Conservation (phyloP, 768 basidiomycete genomes). For the Neoboletus subvelutipes region DNA sequence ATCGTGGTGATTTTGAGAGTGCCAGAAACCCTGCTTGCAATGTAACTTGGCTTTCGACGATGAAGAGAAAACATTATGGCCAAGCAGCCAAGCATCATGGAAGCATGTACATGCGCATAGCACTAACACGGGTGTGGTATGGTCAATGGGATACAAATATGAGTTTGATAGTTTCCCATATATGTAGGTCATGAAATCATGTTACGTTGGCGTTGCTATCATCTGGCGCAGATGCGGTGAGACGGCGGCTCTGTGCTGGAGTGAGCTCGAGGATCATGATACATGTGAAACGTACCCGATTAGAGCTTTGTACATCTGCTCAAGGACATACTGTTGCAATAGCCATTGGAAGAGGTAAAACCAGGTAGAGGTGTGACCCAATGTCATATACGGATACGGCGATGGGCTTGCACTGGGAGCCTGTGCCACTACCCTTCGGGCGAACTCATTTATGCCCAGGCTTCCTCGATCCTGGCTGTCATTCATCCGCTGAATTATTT, state of each 20-base stretch:
- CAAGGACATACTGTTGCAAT: slow-evolving; percentile 25
- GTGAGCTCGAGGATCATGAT: background rate
- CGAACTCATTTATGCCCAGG: slow-evolving; percentile 54
- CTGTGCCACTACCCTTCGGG: slow-evolving; percentile 48
- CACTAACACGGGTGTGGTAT: background rate
- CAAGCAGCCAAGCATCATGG: no score
- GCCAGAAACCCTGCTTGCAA: background rate
- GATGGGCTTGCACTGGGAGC: slow-evolving; percentile 49
- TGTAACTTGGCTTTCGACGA: background rate
- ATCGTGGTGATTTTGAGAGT: background rate
- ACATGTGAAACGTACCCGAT: slow-evolving; percentile 12
- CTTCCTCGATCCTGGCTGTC: slow-evolving; percentile 48
- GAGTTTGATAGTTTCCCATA: background rate
- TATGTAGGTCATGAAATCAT: background rate
- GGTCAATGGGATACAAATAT: background rate
- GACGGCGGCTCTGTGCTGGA: background rate
- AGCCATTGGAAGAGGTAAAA: slow-evolving; percentile 24
- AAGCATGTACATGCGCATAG: background rate
- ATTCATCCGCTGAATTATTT: slow-evolving; percentile 54
- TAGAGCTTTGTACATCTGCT: slow-evolving; percentile 9
- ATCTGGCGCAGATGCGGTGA: background rate
- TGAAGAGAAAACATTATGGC: no score
- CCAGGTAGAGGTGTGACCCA: slow-evolving; percentile 42
- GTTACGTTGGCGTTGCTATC: background rate
- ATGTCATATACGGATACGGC: slow-evolving; percentile 46